Base-by-base conservation (phyloP, 768 basidiomycete species). In the Boletus insuetus region DNA sequence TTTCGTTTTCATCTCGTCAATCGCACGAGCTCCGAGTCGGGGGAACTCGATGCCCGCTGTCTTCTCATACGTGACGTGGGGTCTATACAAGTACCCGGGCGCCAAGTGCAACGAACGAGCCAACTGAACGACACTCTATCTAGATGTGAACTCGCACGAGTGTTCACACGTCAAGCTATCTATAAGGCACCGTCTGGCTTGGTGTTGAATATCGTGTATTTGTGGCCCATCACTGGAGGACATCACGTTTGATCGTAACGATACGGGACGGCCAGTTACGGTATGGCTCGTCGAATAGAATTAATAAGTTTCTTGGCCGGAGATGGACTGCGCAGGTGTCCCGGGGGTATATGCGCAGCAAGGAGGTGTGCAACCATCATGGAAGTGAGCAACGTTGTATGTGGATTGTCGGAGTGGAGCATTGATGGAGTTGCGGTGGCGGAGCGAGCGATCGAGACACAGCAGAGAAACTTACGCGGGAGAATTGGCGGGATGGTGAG, bases 201-300 rank as follows among this genome's bases (percentile, higher is more conserved):
- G 29, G 35, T 37, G 13, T 16, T 14, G 37, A 22, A 49, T 24
- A 29, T 7, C 26, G 26, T 29, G 26, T 29, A 29, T 20, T 32
- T 29, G 45, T 56, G 53, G 45, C 34, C 50, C 48, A 54, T 51
- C 55, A 49, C 3, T 34, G 24, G 24, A 20, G 38, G n/a, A 12
- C 37, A 58, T 44, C 55, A 51, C 11, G 41, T 62, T 55, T 64
- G 63, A 64, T 64, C 48, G 50, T 60, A 49, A 31, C 39, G 26
- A 54, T 49, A 35, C 46, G n/a, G 34, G 29, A 44, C 22, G 22
- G 37, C 16, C 46, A 10, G 43, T 56, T 56, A 51, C 41, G 60
- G 40, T 34, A 63, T 35, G 1, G 8, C 0, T 20, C 2, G 40
- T 35, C 3, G 38, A 46, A 39, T 22, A n/a, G 41, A 34, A 46